phyloP scores from a whole-genome alignment of 805 yeast species.

The Hanseniaspora singularis region DNA sequence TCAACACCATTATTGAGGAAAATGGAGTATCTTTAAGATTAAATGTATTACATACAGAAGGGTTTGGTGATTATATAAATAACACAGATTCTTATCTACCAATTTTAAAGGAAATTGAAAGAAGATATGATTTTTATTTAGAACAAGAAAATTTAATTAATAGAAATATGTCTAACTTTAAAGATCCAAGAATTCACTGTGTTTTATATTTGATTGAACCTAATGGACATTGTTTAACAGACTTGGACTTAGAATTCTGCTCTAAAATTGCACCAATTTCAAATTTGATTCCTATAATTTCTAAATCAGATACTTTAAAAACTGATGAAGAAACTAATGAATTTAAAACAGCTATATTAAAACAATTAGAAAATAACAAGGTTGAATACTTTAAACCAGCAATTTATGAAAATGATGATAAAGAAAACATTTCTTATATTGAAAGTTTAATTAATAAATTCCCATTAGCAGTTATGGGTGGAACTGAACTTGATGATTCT shows the following conservation, averaged over 20 bases:
- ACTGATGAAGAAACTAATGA: constrained; percentile 70
- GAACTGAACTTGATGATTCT: constrained; percentile 52
- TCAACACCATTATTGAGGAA: constrained; percentile 71
- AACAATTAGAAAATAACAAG: constrained; percentile 62
- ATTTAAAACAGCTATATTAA: constrained; percentile 66
- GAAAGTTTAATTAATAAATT: constrained; percentile 54
- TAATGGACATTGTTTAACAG: constrained; percentile 83
- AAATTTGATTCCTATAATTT: constrained; percentile 85
- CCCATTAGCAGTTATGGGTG: constrained; percentile 93
- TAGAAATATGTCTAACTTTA: constrained; percentile 42
- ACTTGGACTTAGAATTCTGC: constrained; percentile 82
- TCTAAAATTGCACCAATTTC: constrained; percentile 79
- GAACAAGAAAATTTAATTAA: constrained; percentile 79
- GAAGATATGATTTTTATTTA: constrained; percentile 74
- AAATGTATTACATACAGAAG: constrained; percentile 81
- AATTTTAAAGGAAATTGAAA: constrained; percentile 76
- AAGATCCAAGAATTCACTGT: constrained; percentile 85
- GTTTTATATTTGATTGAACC: constrained; percentile 91
- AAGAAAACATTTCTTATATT: constrained; percentile 59
- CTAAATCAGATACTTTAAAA: constrained; percentile 76
- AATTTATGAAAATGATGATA: constrained; percentile 64
- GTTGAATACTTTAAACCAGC: constrained; percentile 71
- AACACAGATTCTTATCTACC: constrained; percentile 78
- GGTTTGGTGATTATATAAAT: constrained; percentile 84
- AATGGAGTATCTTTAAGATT: constrained; percentile 80